phyloP scores from a whole-genome alignment of 1,139 yeast genomes.

The Saccharomycopsis crataegensis region DNA sequence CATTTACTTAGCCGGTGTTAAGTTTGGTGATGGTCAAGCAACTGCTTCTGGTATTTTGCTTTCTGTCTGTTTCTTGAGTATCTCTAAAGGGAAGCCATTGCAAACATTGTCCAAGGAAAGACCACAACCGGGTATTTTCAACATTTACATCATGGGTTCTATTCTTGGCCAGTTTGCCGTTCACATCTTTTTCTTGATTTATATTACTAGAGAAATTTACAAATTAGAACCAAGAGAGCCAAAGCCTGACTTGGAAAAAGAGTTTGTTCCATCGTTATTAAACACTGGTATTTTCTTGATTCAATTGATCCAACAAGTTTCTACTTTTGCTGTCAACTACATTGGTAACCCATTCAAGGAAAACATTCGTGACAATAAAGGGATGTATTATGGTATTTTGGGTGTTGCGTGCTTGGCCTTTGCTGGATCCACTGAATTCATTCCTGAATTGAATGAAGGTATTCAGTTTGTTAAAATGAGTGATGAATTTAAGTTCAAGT shows the following conservation, averaged over 20 bases:
- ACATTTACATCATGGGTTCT: constrained; percentile 93
- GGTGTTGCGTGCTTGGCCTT: constrained; percentile 88
- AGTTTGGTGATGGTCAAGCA: constrained; percentile 96
- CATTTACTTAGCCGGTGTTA: constrained; percentile 92
- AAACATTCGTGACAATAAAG: constrained; percentile 81
- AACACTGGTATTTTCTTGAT: constrained; percentile 94
- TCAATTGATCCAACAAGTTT: constrained; percentile 93
- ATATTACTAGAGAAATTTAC: constrained; percentile 77
- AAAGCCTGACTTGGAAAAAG: constrained; percentile 80
- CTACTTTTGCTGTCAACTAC: constrained; percentile 95
- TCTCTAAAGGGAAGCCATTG: constrained; percentile 88
- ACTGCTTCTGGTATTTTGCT: constrained; percentile 86
- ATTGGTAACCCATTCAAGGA: constrained; percentile 97
- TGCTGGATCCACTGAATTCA: constrained; percentile 87
- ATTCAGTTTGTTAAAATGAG: constrained; percentile 89
- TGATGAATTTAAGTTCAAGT: constrained; percentile 62
- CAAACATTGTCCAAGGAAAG: constrained; percentile 87
- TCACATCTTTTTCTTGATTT: constrained; percentile 76
- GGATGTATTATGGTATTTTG: constrained; percentile 92
- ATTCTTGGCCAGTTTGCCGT: constrained; percentile 94
- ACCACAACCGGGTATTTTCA: constrained; percentile 97
- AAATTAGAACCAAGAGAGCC: constrained; percentile 88
- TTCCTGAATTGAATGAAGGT: constrained; percentile 90
- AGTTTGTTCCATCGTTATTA: constrained; percentile 78
- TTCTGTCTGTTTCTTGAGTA: constrained; percentile 91